Base-by-base conservation (phyloP, 2,329 filamentous ascomycete species). In the Phyllosticta citrichinensis region DNA sequence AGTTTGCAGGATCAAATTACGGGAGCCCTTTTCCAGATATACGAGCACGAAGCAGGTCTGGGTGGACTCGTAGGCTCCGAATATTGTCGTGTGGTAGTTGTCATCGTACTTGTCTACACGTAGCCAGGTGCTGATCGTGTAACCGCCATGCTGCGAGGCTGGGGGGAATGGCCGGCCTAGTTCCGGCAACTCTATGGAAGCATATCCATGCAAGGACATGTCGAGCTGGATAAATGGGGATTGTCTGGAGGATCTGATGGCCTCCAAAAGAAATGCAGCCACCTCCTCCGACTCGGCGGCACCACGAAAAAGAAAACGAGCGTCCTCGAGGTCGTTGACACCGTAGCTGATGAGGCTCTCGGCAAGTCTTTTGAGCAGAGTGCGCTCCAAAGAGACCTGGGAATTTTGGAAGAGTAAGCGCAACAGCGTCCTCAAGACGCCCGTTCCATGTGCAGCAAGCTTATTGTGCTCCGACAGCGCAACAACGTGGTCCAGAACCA, bases 201-300 rank as follows among this genome's bases (percentile, higher is more conserved):
- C 89, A 73, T 91, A 93, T 0, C 95, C 95, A 71, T 91, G 82
- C 17, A 91, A 77, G 1, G 91, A 94, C 22, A 99, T 80, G 71
- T 99, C 94, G 73, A 99, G 97, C 67, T 97, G 91, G 66, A 99
- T 88, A 71, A 89, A 92, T 0, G 92, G 84, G 5, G 94, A 91
- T 14, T 85, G 83, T 65, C 87, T 86, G 62, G 93, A 91, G 56
- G 81, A 81, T 64, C 86, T 85, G 65, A 95, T 83, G 70, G 89
- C 87, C 58, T 85, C 81, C 20, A 96, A 78, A 6, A 89, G 77
- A 68, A 96, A 94, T 56, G 87, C 83, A 12, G 89, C 79, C 40
- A 80, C 79, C 54, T 76, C 70, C 8, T 79, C 73, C 51, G 79
- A 82, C 2, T 73, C 71, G 57, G 78, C 77, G 12, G 84, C 83